Conservation (phyloP, 768 basidiomycete genomes). For the Tulasnella sp. region DNA sequence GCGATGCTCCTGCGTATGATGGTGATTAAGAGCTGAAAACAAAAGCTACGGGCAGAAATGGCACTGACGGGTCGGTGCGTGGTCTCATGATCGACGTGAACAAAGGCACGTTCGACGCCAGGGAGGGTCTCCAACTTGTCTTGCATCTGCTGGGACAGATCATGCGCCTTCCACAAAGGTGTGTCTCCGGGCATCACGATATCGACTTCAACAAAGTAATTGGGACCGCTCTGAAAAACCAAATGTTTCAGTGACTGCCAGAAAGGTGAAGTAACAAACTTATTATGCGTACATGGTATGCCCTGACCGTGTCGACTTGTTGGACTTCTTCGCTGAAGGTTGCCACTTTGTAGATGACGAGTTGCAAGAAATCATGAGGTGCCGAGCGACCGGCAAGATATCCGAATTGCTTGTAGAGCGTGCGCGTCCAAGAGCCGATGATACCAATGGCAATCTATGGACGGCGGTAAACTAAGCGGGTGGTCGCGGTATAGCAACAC, state of each 20-base stretch:
- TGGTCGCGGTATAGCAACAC: background rate
- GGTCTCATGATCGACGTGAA: constrained; percentile 92
- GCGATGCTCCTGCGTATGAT: constrained; percentile 2
- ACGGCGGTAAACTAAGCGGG: constrained; percentile 8
- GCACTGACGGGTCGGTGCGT: constrained; percentile 62
- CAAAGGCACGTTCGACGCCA: constrained; percentile 88
- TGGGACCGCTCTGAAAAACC: constrained; percentile 3
- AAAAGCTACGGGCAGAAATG: background rate
- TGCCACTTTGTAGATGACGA: constrained; percentile 87
- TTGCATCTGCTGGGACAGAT: constrained; percentile 76
- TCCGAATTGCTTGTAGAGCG: constrained; percentile 76
- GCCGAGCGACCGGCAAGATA: constrained; percentile 90
- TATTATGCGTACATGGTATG: no score
- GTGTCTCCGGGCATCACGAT: constrained; percentile 88
- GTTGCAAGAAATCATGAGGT: constrained; percentile 82
- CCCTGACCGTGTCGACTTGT: constrained; percentile 85
- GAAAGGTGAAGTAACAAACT: no score
- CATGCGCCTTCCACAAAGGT: constrained; percentile 82
- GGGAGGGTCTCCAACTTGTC: constrained; percentile 87
- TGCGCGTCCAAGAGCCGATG: constrained; percentile 70
- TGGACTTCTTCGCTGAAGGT: constrained; percentile 86
- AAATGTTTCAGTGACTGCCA: background rate
- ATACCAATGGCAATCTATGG: constrained; percentile 72
- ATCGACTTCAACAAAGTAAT: constrained; percentile 91
- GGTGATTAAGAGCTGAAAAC: background rate